Base-by-base conservation (phyloP, 2,329 filamentous ascomycete species). In the Stemphylium beticola region DNA sequence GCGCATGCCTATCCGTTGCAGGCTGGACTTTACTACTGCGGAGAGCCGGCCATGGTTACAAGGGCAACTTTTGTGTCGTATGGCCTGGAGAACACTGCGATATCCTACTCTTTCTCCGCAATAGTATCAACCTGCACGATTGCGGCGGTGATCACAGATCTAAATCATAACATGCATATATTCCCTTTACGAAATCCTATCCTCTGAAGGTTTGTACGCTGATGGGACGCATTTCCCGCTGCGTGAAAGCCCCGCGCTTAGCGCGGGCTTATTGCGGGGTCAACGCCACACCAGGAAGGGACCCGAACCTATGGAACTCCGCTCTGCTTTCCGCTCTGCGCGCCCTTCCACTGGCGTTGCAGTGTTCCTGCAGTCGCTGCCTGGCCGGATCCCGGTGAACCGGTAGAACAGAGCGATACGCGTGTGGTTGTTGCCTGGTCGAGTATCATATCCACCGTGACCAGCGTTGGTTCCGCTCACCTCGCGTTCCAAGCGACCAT, bases 21-120 rank as follows among this genome's bases (percentile, higher is more conserved):
- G 38, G 57, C 36, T 58, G 38, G 57, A 41, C 42, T 54, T 44
- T 34, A 40, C 44, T 17, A 55, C 22, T 66, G 66, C 61, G 67
- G 67, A 70, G 67, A 69, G 65, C 66, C 67, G 67, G 49, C 32
- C 40, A 40, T 29, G 24, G 43, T 44, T 48, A 40, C 50, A 48
- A 37, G 20, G 20, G 39, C 40, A 5, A 29, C 9, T 44, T 36
- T 33, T 20, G 42, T 6, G 9, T n/a, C 22, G 4, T 18, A 33
- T 33, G 4, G 4, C 12, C 22, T 33, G 45, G 45, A 39, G 45
- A 48, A 39, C 45, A 39, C 45, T 17, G 37, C 20, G 12, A 17
- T 22, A 8, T n/a, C 12, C 18, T 31, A 18, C 17, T 7, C 4
- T 7, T 4, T 15, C 10, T 10, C 18, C 15, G 5, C n/a, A 15